phyloP scores from a whole-genome alignment of 768 basidiomycete species.

The Peribolospora baueri region DNA sequence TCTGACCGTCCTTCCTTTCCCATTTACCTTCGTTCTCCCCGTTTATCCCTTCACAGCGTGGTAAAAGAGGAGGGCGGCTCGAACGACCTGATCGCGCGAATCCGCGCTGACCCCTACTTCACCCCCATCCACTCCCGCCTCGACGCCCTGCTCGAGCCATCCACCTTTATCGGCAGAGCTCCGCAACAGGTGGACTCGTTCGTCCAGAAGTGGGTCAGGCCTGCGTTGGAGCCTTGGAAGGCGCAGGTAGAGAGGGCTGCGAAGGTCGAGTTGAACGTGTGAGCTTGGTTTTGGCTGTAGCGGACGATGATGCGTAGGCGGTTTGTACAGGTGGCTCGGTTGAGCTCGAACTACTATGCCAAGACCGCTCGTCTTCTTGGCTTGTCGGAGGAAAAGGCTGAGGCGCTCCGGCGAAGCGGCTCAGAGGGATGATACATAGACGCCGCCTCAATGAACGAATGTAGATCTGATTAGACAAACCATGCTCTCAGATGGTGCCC shows the following conservation, averaged over 20 bases:
- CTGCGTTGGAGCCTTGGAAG: conserved; percentile 34
- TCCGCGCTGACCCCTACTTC: conserved; percentile 63
- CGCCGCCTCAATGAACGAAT: too few species aligned
- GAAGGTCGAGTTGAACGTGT: conserved; percentile 22
- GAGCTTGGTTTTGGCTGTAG: not conserved
- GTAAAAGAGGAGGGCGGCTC: conserved; percentile 85
- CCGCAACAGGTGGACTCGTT: conserved; percentile 84
- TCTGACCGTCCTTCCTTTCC: too few species aligned
- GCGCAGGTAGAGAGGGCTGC: conserved; percentile 19
- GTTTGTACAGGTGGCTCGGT: too few species aligned
- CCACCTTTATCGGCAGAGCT: conserved; percentile 75
- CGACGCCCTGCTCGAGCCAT: conserved; percentile 54
- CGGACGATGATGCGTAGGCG: too few species aligned
- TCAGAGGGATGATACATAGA: too few species aligned
- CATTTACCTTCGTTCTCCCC: too few species aligned
- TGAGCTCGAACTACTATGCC: too few species aligned
- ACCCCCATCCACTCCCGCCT: conserved; percentile 59
- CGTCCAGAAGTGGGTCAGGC: conserved; percentile 59
- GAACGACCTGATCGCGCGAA: conserved; percentile 82
- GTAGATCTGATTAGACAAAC: too few species aligned
- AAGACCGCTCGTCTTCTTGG: too few species aligned
- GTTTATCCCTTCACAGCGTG: conserved; percentile 28
- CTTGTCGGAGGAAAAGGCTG: too few species aligned
- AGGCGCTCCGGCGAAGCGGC: too few species aligned
- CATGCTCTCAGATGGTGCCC: too few species aligned